Evolutionary conservation across 768 basidiomycete genomes (phyloP).

Genomic region (Lactarius sp.): DNA sequence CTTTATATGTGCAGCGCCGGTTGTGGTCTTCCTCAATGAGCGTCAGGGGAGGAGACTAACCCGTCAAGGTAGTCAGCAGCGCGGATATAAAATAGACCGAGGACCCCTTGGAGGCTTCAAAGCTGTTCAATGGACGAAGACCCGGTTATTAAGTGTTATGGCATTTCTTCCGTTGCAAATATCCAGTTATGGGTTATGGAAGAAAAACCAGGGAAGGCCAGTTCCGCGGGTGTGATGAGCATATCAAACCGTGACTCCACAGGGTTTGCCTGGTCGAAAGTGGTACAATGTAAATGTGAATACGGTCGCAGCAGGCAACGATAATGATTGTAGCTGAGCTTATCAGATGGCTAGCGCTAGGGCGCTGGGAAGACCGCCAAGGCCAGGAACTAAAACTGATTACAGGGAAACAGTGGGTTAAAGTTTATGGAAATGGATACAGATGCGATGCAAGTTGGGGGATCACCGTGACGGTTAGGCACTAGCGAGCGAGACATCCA

Average conservation of each 20-base stretch:
- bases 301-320: neutral
- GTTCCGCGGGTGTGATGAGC: neutral
- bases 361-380: neutral
- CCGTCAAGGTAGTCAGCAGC: neutral
- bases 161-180: neutral
- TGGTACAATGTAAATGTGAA: neutral
- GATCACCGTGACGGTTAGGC: no score
- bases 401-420: neutral
- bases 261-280: neutral
- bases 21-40: neutral
- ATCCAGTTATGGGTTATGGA: neutral
- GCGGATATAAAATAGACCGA: slow-evolving; percentile 1
- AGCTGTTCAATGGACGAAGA: neutral
- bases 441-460: no score
- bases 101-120: neutral
- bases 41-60: neutral
- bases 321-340: neutral
- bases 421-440: no score
- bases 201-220: neutral
- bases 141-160: neutral
- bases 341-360: neutral
- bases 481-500: no score
- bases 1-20: slow-evolving; percentile 14
- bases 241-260: neutral
- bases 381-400: neutral